These are phyloP conservation scores for Mortierella antarctica DNA, from an alignment of 192 early-diverging fungal species.

Conservation along the genomic window DNA sequence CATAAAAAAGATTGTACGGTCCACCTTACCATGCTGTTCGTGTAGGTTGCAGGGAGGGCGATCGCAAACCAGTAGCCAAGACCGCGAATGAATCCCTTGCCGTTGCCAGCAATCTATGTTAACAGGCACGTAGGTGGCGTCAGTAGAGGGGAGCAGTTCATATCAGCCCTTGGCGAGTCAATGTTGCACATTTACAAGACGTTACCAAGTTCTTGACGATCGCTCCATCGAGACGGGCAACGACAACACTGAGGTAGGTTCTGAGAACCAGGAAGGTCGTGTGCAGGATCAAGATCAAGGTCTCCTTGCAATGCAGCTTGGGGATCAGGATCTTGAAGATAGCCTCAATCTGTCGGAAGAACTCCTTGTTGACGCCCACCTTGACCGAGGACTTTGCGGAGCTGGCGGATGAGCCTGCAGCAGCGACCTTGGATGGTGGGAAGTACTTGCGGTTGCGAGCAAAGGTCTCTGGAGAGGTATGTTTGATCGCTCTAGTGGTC, in stretches of 20 bases:
- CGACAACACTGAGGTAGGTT: constrained; percentile 93
- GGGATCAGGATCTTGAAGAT: constrained; percentile 89
- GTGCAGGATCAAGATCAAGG: constrained; percentile 82
- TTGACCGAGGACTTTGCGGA: constrained; percentile 50
- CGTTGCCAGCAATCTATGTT: constrained; percentile 78
- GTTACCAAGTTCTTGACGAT: constrained; percentile 95
- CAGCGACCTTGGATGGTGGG: constrained; percentile 42
- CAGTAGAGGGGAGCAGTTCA: neutral
- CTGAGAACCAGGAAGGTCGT: constrained; percentile 88
- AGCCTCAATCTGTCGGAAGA: constrained; percentile 72
- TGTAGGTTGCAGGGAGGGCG: constrained; percentile 95
- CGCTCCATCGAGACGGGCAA: constrained; percentile 91
- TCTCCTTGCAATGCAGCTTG: constrained; percentile 80
- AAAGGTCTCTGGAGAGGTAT: constrained; percentile 51
- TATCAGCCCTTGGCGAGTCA: no score
- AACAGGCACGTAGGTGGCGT: neutral
- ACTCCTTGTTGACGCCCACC: constrained; percentile 71
- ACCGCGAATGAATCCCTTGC: constrained; percentile 78
- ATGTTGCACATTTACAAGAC: neutral
- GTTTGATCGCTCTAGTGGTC: constrained; percentile 21
- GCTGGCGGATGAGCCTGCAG: constrained; percentile 36
- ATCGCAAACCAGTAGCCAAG: constrained; percentile 93
- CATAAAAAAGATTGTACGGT: neutral
- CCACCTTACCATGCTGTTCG: constrained; percentile 91
- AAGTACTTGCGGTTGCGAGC: constrained; percentile 58